A percentile compares a stretch with the other conserved stretches of the same genome.
Conservation (phyloP, 495 filamentous ascomycete genomes). For the Amorphotheca resinae region DNA sequence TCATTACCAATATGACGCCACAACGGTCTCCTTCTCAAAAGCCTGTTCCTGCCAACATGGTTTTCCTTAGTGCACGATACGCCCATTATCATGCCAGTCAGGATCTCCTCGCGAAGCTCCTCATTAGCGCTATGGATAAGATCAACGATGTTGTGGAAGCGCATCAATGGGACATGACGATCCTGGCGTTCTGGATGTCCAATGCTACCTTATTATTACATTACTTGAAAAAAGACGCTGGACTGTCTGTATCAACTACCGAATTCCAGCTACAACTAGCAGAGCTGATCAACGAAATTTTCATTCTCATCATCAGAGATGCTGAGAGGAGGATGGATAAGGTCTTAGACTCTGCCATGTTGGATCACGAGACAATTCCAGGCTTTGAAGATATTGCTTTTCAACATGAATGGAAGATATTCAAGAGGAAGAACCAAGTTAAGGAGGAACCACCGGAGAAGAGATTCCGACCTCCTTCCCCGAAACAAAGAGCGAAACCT, state of each 20-base stretch:
- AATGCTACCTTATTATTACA: conserved; percentile 91
- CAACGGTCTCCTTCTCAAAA: conserved; percentile 93
- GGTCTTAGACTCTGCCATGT: conserved; percentile 79
- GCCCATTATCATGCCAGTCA: conserved; percentile 90
- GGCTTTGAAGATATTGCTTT: conserved; percentile 94
- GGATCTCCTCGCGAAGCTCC: conserved; percentile 67
- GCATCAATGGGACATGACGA: conserved; percentile 99
- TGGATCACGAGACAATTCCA: conserved; percentile 97
- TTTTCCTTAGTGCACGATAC: conserved; percentile 91
- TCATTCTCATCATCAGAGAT: conserved; percentile 94
- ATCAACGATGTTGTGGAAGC: conserved; percentile 91
- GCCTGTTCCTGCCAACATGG: conserved; percentile 90
- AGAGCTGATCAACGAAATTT: conserved; percentile 96
- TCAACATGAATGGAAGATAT: conserved; percentile 95
- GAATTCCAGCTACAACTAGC: conserved; percentile 88
- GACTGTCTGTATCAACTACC: conserved; percentile 67
- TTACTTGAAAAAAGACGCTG: conserved; percentile 90
- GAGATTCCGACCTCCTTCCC: conserved; percentile 86
- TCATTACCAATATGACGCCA: conserved; percentile 97
- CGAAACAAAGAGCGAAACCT: conserved; percentile 78
- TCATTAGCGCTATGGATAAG: conserved; percentile 83
- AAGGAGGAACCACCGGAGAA: conserved; percentile 85
- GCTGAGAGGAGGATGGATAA: conserved; percentile 98
- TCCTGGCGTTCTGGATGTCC: conserved; percentile 96
- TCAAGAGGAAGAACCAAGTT: conserved; percentile 76